Conservation (phyloP, 2,329 filamentous ascomycete genomes). For the Coniochaeta sp. region DNA sequence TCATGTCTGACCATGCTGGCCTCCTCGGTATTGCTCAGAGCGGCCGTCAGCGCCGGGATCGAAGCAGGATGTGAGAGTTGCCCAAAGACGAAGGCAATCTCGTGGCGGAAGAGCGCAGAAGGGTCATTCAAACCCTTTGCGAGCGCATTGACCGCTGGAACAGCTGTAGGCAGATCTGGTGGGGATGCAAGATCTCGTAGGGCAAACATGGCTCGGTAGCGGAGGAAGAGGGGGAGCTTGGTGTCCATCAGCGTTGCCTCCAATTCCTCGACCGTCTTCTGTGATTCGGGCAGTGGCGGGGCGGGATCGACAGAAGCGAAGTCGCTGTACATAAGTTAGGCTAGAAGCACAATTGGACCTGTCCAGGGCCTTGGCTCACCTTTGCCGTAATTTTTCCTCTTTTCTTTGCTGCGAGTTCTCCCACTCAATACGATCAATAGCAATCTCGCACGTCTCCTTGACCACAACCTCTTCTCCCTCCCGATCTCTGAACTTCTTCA, state of each 20-base stretch:
- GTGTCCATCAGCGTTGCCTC: conserved; percentile 74
- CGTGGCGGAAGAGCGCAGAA: conserved; percentile 92
- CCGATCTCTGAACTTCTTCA: conserved; percentile 68
- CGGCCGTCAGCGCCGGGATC: conserved; percentile 76
- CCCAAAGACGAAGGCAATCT: conserved; percentile 97
- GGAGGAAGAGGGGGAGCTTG: conserved; percentile 71
- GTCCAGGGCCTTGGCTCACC: conserved; percentile 43
- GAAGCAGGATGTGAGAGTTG: conserved; percentile 95
- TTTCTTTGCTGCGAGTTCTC: conserved; percentile 68
- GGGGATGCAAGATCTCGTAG: conserved; percentile 92
- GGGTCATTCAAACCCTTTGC: conserved; percentile 78
- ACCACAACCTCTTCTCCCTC: conserved; percentile 70
- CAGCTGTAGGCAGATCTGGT: conserved; percentile 80
- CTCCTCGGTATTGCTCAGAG: conserved; percentile 72
- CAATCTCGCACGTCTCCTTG: conserved; percentile 95
- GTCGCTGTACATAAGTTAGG: conserved; percentile 52
- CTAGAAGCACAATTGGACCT: conserved; percentile 6
- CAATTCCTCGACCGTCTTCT: conserved; percentile 64
- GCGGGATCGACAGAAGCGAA: conserved; percentile 95
- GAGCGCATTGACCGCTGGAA: conserved; percentile 78
- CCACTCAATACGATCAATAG: conserved; percentile 90
- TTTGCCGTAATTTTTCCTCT: conserved; percentile 70
- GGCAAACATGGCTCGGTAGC: conserved; percentile 97
- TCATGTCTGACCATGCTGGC: conserved; percentile 96
- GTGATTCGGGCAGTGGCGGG: conserved; percentile 71